Conservation (phyloP, 139 green algal species). For the Chlamydomonas eustigma region DNA sequence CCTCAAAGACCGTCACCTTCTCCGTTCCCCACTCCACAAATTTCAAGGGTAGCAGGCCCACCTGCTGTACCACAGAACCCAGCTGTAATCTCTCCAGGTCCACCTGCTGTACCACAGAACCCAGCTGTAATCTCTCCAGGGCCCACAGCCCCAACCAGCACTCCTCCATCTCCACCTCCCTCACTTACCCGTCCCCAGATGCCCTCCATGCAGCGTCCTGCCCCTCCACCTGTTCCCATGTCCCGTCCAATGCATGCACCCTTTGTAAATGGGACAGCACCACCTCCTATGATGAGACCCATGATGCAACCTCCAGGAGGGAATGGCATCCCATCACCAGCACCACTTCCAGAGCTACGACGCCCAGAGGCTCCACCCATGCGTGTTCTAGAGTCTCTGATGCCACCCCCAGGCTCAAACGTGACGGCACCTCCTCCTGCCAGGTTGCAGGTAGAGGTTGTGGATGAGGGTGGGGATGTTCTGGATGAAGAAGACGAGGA, state of each 20-base stretch:
- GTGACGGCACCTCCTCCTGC: neutral
- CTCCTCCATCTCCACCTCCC: neutral
- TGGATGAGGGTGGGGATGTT: slow-evolving; percentile 21
- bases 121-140: neutral
- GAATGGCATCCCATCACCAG: neutral
- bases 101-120: neutral
- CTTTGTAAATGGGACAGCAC: neutral
- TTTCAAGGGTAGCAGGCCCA: neutral
- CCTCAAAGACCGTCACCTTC: neutral
- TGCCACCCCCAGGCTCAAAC: slow-evolving; percentile 2
- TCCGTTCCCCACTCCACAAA: neutral
- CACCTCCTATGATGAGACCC: neutral
- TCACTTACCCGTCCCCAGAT: neutral
- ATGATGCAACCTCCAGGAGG: neutral
- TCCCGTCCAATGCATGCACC: neutral
- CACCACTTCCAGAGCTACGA: neutral
- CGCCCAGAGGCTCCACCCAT: slow-evolving; percentile 26
- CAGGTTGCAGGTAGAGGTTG: slow-evolving; percentile 19
- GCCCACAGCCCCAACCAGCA: neutral
- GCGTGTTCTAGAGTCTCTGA: slow-evolving; percentile 35
- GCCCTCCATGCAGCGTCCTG: neutral
- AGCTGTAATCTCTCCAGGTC: neutral
- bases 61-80: too few relatives aligned
- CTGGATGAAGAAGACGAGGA: slow-evolving; percentile 33
- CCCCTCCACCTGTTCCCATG: neutral